Evolutionary conservation across 2,329 filamentous ascomycete genomes (phyloP), one percentile per base, ranked within the genome.

Genomic region (Leptographium radiaticola): DNA sequence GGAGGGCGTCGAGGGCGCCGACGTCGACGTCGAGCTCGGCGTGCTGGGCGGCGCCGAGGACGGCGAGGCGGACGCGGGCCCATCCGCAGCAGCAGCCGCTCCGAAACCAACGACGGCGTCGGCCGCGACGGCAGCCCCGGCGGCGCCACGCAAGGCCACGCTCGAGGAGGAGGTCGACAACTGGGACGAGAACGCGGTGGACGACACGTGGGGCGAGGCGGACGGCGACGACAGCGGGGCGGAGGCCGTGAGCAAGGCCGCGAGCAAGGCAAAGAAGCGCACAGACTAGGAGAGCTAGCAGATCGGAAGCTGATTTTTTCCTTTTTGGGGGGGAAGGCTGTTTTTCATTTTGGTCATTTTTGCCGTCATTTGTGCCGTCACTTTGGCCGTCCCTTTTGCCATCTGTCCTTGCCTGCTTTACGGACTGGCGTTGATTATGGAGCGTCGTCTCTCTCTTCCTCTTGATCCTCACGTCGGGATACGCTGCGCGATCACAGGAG

Each of bases 101-200:
- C 18, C 33, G n/a, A 36, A 51, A 11, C 42, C 50, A 11, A 61
- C 49, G n/a, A 45, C 51, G 3, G 15, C 44, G 6, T 55, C 49
- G 43, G 49, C 31, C 42, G 47, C 49, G n/a, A 45, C 51, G 58
- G 65, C 63, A 2, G 59, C 64, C n/a, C 63, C 63, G 8, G 67
- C 66, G 1, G 55, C 60, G 30, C 62, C 63, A 34, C 68, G 69
- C 85, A 86, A 59, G 84, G 87, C 67, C 80, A 76, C 34, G 1
- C 65, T 95, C 20, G 89, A 94, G 61, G 80, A 91, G 56, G 87
- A 94, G 70, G 78, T 95, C 9, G 90, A 95, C 64, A 89, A 91
- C 60, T 95, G 90, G 89, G 89, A 95, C 64, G 90, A 95, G 70
- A 93, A 95, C 58, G 77, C 74, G 2, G 68, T 71, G 18, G 78